Conservation (phyloP, 1,139 yeast species). For the Geotrichum europaeum region DNA sequence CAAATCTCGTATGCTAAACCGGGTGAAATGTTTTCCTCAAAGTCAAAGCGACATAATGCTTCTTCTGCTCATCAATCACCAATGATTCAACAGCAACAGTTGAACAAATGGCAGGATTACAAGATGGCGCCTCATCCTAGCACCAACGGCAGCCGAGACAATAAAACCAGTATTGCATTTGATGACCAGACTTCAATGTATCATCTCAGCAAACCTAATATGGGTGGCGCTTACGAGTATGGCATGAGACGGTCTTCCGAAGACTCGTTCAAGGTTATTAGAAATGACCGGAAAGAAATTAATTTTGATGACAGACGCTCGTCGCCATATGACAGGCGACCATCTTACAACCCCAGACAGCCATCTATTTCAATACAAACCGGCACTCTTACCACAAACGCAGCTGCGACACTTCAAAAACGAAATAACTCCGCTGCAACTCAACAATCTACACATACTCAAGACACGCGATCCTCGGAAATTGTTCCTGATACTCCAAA, state of each 20-base stretch:
- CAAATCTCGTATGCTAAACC: slow-evolving; percentile 9
- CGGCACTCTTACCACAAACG: slow-evolving; percentile 7
- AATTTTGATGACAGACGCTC: slow-evolving; percentile 77
- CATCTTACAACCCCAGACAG: slow-evolving; percentile 12
- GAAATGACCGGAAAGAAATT: slow-evolving; percentile 62
- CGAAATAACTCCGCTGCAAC: neutral
- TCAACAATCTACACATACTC: neutral
- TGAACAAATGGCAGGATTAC: slow-evolving; percentile 12
- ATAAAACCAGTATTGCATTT: neutral
- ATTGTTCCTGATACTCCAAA: neutral
- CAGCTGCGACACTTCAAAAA: slow-evolving; percentile 10
- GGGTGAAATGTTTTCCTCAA: slow-evolving; percentile 14
- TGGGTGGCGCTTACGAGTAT: slow-evolving; percentile 11
- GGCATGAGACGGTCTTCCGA: slow-evolving; percentile 19
- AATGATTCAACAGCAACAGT: slow-evolving; percentile 1
- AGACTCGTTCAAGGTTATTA: slow-evolving; percentile 57
- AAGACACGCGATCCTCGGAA: neutral
- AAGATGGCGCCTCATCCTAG: slow-evolving; percentile 3
- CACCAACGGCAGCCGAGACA: slow-evolving; percentile 1
- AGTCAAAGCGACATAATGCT: neutral
- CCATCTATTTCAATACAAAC: slow-evolving; percentile 11
- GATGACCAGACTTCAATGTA: slow-evolving; percentile 3
- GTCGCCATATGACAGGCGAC: slow-evolving; percentile 53
- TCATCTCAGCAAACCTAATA: slow-evolving; percentile 8
- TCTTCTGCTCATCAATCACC: slow-evolving; percentile 1